phyloP scores from a whole-genome alignment of 2,329 filamentous ascomycete genomes.

The Phoma sp. region DNA sequence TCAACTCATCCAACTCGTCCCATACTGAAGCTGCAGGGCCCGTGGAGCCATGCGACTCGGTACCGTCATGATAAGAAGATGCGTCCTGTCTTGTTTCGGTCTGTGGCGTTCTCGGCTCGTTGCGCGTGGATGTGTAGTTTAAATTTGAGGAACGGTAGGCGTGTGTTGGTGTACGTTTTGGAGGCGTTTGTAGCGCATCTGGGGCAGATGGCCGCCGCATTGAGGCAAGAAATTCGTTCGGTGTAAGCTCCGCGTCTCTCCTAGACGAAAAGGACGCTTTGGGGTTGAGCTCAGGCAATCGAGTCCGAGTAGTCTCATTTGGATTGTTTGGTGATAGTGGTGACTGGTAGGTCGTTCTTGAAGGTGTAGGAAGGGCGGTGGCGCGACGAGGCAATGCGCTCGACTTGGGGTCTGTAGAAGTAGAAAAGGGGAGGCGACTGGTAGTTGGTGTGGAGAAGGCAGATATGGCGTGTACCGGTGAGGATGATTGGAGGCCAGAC shows the following conservation, averaged over 20 bases:
- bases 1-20: slow-evolving; percentile 96
- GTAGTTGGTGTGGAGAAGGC: slow-evolving; percentile 34
- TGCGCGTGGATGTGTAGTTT: slow-evolving; percentile 42
- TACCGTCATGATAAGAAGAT: slow-evolving; percentile 51
- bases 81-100: slow-evolving; percentile 36
- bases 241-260: slow-evolving; percentile 40
- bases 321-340: slow-evolving; percentile 35
- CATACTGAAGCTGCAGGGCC: slow-evolving; percentile 92
- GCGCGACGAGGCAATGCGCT: slow-evolving; percentile 36
- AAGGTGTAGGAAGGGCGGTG: slow-evolving; percentile 40
- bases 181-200: slow-evolving; percentile 42
- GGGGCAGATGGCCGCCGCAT: slow-evolving; percentile 43
- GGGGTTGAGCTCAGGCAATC: slow-evolving; percentile 36
- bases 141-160: slow-evolving; percentile 47
- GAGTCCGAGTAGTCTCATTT: slow-evolving; percentile 33
- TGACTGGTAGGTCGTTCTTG: slow-evolving; percentile 34
- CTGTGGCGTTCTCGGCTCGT: slow-evolving; percentile 35
- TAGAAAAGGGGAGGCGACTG: slow-evolving; percentile 35
- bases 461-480: slow-evolving; percentile 30
- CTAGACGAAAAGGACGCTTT: slow-evolving; percentile 37
- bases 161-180: slow-evolving; percentile 33
- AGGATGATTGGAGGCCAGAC: slow-evolving; percentile 35
- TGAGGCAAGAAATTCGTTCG: slow-evolving; percentile 44
- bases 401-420: slow-evolving; percentile 33
- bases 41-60: slow-evolving; percentile 86